phyloP scores from a whole-genome alignment of 495 filamentous ascomycete genomes.

The Trichoderma orchidacearum region DNA sequence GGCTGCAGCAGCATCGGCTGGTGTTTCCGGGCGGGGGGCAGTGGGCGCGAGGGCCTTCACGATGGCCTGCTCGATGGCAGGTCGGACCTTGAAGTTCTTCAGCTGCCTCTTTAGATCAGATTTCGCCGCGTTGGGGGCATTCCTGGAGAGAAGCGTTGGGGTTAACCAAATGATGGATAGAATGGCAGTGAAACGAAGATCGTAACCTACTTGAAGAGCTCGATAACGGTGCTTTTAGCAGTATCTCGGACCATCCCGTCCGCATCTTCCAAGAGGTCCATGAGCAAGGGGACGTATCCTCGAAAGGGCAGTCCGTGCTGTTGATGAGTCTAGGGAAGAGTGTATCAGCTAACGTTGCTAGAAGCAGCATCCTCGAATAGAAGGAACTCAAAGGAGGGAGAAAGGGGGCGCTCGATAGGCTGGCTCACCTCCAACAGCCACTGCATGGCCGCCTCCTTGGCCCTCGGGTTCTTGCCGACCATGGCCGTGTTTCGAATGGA shows the following conservation, averaged over 20 bases:
- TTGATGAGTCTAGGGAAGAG: constrained; percentile 51
- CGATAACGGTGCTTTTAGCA: constrained; percentile 68
- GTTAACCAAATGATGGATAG: constrained; percentile 6
- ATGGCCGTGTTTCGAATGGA: constrained; percentile 66
- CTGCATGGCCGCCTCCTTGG: constrained; percentile 70
- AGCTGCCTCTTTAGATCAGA: constrained; percentile 76
- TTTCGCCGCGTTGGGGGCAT: constrained; percentile 71
- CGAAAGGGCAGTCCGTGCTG: constrained; percentile 67
- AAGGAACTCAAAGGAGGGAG: not conserved
- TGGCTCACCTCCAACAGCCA: constrained; percentile 58
- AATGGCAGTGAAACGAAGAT: not conserved
- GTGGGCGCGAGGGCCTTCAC: constrained; percentile 54
- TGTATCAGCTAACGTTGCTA: not conserved
- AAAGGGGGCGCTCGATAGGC: not conserved
- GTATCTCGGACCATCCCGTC: constrained; percentile 73
- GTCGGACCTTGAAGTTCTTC: constrained; percentile 62
- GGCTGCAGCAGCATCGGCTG: constrained; percentile 24
- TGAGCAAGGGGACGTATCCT: constrained; percentile 64
- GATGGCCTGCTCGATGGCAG: constrained; percentile 70
- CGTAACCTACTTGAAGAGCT: constrained; percentile 60
- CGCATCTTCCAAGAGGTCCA: constrained; percentile 78
- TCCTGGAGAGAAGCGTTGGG: constrained; percentile 23
- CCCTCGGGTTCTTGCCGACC: constrained; percentile 61
- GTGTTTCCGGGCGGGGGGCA: constrained; percentile 26
- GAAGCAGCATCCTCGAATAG: too few relatives aligned